These are phyloP conservation scores for Suhomyces bribrorum DNA, from an alignment of 1,139 yeast genomes.

Conservation along the genomic window DNA sequence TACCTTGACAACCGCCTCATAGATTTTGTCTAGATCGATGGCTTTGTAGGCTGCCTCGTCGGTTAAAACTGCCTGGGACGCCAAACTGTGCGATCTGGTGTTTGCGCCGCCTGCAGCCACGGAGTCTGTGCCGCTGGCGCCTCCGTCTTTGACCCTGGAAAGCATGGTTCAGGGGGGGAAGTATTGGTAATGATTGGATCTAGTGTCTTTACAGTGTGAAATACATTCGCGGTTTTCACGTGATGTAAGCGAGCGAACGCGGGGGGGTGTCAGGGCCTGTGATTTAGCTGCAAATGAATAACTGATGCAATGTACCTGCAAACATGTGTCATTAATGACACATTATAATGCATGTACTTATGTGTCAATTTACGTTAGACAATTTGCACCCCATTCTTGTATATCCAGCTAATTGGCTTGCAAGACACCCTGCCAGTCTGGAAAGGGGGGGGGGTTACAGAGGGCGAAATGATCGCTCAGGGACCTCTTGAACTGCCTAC, in stretches of 20 bases:
- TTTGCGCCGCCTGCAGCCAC: not conserved
- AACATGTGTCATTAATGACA: too few relatives aligned
- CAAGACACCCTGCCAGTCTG: too few relatives aligned
- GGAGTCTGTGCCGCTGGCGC: conserved; percentile 2
- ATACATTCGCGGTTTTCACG: not conserved
- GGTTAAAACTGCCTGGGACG: conserved; percentile 26
- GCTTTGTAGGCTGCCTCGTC: conserved; percentile 24
- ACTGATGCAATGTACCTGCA: too few relatives aligned
- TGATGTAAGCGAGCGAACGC: not conserved
- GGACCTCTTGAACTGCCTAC: too few relatives aligned
- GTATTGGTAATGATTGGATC: not conserved
- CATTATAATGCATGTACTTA: too few relatives aligned
- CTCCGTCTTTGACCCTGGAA: conserved; percentile 8
- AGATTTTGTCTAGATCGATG: conserved; percentile 32
- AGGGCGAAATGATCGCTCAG: too few relatives aligned
- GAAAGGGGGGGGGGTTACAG: too few relatives aligned
- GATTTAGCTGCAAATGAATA: not conserved
- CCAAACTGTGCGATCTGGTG: conserved; percentile 24
- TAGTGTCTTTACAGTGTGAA: not conserved
- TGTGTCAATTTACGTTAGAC: too few relatives aligned
- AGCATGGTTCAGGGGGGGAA: conserved; percentile 4
- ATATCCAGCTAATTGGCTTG: too few relatives aligned
- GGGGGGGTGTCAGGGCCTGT: too few relatives aligned
- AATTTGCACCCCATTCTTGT: too few relatives aligned
- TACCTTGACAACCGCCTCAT: conserved; percentile 48